phyloP scores from a whole-genome alignment of 495 filamentous ascomycete genomes.

The Neurospora sp. region DNA sequence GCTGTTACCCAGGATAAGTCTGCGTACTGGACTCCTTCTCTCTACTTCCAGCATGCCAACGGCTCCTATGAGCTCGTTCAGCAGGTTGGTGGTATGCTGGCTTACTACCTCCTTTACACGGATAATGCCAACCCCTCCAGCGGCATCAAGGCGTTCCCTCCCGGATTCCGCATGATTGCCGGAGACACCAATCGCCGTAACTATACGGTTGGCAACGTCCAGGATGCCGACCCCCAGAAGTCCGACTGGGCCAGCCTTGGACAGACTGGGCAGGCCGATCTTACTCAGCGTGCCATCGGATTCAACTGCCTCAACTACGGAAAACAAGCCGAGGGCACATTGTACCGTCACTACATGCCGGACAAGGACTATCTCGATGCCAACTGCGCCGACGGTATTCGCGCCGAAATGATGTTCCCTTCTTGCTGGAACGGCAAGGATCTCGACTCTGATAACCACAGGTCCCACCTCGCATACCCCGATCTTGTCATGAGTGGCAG shows the following conservation, averaged over 20 bases:
- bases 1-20: slow-evolving; percentile 54
- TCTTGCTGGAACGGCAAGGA: slow-evolving; percentile 83
- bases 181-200: slow-evolving; percentile 60
- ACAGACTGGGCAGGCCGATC: slow-evolving; percentile 51
- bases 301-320: slow-evolving; percentile 87
- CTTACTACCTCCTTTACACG: slow-evolving; percentile 65
- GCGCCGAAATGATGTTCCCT: slow-evolving; percentile 81
- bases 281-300: slow-evolving; percentile 73
- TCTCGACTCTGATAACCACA: slow-evolving; percentile 50
- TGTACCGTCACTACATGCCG: slow-evolving; percentile 74
- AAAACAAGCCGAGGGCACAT: slow-evolving; percentile 49
- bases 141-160: slow-evolving; percentile 61
- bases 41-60: slow-evolving; percentile 51
- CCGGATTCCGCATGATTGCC: slow-evolving; percentile 75
- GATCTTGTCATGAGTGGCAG: slow-evolving; percentile 60
- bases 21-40: slow-evolving; percentile 55
- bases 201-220: slow-evolving; percentile 48
- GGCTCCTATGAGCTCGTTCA: slow-evolving; percentile 35
- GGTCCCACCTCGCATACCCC: slow-evolving; percentile 69
- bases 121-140: slow-evolving; percentile 35
- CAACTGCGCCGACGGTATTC: slow-evolving; percentile 66
- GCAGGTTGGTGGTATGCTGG: slow-evolving; percentile 52
- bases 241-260: slow-evolving; percentile 51
- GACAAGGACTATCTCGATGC: slow-evolving; percentile 67
- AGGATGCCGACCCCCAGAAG: slow-evolving; percentile 58